These are phyloP conservation scores for Monosporascus cannonballus DNA, from an alignment of 2,329 filamentous ascomycete genomes.

Conservation along the genomic window DNA sequence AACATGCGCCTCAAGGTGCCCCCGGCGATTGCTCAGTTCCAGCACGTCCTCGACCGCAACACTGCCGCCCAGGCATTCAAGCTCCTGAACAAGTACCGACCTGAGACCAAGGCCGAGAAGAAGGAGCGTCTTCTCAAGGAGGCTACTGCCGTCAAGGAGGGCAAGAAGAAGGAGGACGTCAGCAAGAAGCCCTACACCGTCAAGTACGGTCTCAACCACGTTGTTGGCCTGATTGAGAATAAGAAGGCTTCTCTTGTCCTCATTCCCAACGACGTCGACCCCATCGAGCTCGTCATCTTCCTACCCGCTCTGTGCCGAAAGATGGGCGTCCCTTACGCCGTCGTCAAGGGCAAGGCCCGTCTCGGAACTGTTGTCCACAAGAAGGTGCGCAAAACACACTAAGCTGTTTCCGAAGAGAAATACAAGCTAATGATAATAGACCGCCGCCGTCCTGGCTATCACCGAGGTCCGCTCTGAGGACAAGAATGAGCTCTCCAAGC, in stretches of 20 bases:
- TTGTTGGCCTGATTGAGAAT: conserved; percentile 95
- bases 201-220: conserved; percentile 99
- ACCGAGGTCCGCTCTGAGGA: conserved; percentile 98
- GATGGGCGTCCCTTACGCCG: conserved; percentile 99
- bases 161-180: conserved; percentile 99
- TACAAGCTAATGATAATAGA: conserved; percentile 52
- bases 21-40: conserved; percentile 95
- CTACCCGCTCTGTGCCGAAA: conserved; percentile 98
- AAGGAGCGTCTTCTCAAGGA: conserved; percentile 99
- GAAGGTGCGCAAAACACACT: conserved; percentile 58
- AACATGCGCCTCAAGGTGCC: conserved; percentile 98
- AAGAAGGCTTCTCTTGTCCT: conserved; percentile 99
- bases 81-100: conserved; percentile 99
- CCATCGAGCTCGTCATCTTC: conserved; percentile 99
- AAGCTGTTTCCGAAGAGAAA: not conserved
- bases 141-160: conserved; percentile 94
- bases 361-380: conserved; percentile 99
- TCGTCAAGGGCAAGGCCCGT: conserved; percentile 99
- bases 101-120: conserved; percentile 99
- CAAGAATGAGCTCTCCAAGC: conserved; percentile 96
- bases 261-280: conserved; percentile 99
- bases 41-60: conserved; percentile 94
- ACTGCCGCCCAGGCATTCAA: conserved; percentile 96
- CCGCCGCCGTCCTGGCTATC: conserved; percentile 88
- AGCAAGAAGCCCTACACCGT: conserved; percentile 99